Conservation (phyloP, 2,329 filamentous ascomycete genomes). For the Byssoonygena ceratinophila region DNA sequence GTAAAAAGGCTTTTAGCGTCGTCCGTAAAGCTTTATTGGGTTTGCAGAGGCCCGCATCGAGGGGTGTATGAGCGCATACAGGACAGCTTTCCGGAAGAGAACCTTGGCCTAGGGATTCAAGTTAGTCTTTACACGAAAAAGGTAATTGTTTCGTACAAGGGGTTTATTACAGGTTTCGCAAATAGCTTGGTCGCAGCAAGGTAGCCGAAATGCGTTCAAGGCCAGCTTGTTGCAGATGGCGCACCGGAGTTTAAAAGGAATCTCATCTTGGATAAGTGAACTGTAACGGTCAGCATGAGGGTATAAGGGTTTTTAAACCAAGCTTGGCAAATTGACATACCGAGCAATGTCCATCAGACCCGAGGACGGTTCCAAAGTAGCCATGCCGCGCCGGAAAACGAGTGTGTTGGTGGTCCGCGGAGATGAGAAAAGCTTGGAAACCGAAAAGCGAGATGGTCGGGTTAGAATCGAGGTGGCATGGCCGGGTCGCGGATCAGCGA, state of each 20-base stretch:
- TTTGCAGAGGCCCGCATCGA: constrained; percentile 76
- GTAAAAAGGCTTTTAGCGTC: constrained; percentile 82
- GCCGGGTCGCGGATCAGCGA: not conserved
- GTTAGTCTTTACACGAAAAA: not conserved
- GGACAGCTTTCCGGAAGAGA: constrained; percentile 71
- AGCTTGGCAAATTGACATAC: constrained; percentile 19
- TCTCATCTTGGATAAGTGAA: constrained; percentile 67
- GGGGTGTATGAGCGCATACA: constrained; percentile 82
- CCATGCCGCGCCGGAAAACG: constrained; percentile 22
- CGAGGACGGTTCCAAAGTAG: constrained; percentile 31
- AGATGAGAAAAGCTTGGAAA: not conserved
- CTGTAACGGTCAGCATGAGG: constrained; percentile 35
- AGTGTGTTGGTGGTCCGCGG: not conserved
- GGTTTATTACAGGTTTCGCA: constrained; percentile 69
- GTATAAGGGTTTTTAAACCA: not conserved
- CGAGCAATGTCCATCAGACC: constrained; percentile 37
- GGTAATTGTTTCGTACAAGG: not conserved
- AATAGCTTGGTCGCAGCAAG: constrained; percentile 91
- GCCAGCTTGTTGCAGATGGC: constrained; percentile 86
- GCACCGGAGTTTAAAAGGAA: constrained; percentile 93
- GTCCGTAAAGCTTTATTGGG: constrained; percentile 84
- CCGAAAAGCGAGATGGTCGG: not conserved
- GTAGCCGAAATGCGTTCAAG: constrained; percentile 78
- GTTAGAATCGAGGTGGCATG: not conserved
- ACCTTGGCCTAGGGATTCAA: constrained; percentile 51